Conservation (phyloP, 192 early-diverging fungal species). For the Chytriomyces hyalinus region DNA sequence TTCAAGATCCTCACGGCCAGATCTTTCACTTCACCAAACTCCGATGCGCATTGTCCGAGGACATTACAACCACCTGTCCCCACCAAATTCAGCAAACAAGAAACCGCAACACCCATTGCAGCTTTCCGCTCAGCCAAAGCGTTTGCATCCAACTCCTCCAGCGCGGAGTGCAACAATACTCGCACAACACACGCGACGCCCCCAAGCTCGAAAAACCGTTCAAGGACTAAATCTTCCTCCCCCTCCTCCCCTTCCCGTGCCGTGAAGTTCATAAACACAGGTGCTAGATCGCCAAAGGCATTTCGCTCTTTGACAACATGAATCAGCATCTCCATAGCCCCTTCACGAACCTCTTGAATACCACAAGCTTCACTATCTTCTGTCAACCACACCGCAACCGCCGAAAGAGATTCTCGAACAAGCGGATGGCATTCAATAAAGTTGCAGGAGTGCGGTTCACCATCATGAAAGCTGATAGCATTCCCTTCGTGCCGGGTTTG, state of each 20-base stretch:
- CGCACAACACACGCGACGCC: constrained; percentile 9
- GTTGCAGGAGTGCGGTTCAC: background rate
- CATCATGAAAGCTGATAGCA: background rate
- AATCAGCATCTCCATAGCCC: constrained; percentile 19
- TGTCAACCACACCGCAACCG: constrained; percentile 8
- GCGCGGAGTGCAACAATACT: background rate
- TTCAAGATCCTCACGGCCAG: background rate
- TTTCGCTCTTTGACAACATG: background rate
- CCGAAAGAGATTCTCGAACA: background rate
- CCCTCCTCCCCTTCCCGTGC: background rate
- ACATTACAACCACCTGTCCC: background rate
- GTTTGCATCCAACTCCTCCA: background rate
- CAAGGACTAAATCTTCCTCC: background rate
- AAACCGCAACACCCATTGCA: constrained; percentile 14
- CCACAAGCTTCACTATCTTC: constrained; percentile 14
- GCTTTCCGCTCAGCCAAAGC: no score
- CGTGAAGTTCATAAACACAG: constrained; percentile 13
- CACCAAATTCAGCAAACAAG: constrained; percentile 34
- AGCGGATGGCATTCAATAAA: background rate
- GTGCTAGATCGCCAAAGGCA: constrained; percentile 8
- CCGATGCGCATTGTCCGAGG: background rate
- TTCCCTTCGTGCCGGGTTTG: background rate
- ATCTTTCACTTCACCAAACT: background rate
- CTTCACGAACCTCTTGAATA: constrained; percentile 1
- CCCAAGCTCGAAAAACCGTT: constrained; percentile 24